phyloP scores from a whole-genome alignment of 2,329 filamentous ascomycete species.

The Blastomyces percursus region DNA sequence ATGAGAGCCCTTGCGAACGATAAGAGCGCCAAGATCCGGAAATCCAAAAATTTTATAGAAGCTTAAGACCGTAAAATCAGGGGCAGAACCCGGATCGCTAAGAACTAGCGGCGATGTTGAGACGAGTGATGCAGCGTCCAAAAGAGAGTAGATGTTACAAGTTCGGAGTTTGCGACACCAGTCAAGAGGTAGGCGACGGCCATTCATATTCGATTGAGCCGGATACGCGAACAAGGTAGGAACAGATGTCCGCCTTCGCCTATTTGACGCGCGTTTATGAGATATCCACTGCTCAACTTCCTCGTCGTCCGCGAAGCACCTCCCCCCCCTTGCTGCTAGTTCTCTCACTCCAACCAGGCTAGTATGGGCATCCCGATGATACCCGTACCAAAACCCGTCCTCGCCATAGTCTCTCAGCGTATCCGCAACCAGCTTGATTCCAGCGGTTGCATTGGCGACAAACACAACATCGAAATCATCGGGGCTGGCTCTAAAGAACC shows the following conservation, averaged over 20 bases:
- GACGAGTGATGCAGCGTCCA: conserved; percentile 74
- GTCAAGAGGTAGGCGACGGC: conserved; percentile 57
- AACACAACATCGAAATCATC: conserved; percentile 79
- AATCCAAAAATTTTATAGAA: conserved; percentile 99
- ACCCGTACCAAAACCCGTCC: conserved; percentile 67
- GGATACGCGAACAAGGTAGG: conserved; percentile 63
- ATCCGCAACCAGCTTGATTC: conserved; percentile 76
- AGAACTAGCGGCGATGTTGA: conserved; percentile 69
- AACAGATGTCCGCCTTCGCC: conserved; percentile 22
- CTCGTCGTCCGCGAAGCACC: conserved; percentile 54
- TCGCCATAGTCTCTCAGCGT: conserved; percentile 54
- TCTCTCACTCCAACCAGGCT: conserved; percentile 74
- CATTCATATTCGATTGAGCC: conserved; percentile 89
- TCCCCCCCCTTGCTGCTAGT: conserved; percentile 48
- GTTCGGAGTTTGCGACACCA: conserved; percentile 50
- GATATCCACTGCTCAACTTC: conserved; percentile 57
- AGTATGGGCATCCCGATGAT: conserved; percentile 77
- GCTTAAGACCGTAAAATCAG: conserved; percentile 80
- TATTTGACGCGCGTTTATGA: conserved; percentile 18
- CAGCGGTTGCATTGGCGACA: conserved; percentile 83
- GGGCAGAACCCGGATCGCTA: conserved; percentile 47
- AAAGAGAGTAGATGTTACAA: conserved; percentile 50
- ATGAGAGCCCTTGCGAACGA: conserved; percentile 63
- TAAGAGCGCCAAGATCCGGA: conserved; percentile 74
- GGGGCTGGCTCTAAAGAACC: conserved; percentile 72